phyloP scores from a whole-genome alignment of 2,329 filamentous ascomycete species.

The Aspergillus eucalypticola region DNA sequence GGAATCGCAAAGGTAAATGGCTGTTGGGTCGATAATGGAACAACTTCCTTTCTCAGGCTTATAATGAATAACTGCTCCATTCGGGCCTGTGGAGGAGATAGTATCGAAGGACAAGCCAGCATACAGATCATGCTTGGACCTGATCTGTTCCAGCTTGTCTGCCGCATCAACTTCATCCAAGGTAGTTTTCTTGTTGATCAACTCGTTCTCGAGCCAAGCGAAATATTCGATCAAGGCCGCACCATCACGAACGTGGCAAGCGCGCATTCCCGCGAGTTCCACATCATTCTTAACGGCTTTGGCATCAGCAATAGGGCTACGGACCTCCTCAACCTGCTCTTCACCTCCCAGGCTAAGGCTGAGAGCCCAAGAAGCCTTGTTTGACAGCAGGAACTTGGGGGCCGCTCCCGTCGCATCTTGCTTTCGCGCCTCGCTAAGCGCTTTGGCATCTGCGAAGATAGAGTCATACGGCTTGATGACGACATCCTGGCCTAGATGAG shows the following conservation, averaged over 20 bases:
- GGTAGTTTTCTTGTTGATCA: slow-evolving; percentile 68
- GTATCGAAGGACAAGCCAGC: slow-evolving; percentile 92
- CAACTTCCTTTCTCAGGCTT: slow-evolving; percentile 81
- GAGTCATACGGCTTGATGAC: slow-evolving; percentile 76
- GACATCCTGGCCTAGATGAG: slow-evolving; percentile 70
- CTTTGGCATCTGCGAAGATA: slow-evolving; percentile 76
- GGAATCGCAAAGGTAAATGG: slow-evolving; percentile 93
- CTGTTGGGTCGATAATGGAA: slow-evolving; percentile 76
- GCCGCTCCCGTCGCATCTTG: slow-evolving; percentile 42
- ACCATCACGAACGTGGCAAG: slow-evolving; percentile 90
- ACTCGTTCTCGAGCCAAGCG: slow-evolving; percentile 91
- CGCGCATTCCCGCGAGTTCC: slow-evolving; percentile 88
- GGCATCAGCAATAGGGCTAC: slow-evolving; percentile 83
- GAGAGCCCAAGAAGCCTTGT: slow-evolving; percentile 88
- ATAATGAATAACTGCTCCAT: slow-evolving; percentile 95
- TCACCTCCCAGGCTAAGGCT: slow-evolving; percentile 84
- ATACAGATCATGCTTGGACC: slow-evolving; percentile 68
- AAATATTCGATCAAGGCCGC: slow-evolving; percentile 90
- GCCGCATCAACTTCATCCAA: slow-evolving; percentile 90
- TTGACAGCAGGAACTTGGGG: slow-evolving; percentile 79
- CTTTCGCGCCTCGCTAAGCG: slow-evolving; percentile 55
- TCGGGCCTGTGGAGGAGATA: slow-evolving; percentile 90
- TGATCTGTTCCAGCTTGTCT: slow-evolving; percentile 74
- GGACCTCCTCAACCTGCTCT: slow-evolving; percentile 77
- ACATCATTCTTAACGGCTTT: slow-evolving; percentile 93